phyloP scores from a whole-genome alignment of 257 asterid species.

The Haberlea rhodopensis region DNA sequence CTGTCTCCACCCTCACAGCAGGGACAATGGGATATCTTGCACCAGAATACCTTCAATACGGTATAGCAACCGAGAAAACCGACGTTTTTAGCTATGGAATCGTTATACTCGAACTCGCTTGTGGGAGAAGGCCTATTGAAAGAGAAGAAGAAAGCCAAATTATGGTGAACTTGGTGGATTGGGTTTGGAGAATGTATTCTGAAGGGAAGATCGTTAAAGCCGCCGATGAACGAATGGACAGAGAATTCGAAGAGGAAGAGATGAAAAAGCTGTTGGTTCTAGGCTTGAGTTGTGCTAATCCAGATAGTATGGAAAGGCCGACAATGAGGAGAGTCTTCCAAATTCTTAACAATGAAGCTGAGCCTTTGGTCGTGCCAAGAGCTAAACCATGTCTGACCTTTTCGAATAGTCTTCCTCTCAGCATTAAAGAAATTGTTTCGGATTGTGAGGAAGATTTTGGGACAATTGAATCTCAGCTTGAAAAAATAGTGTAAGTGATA shows the following conservation, averaged over 20 bases:
- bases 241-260: constrained; percentile 50
- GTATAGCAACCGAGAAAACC: constrained; percentile 86
- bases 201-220: constrained; percentile 65
- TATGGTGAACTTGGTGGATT: constrained; percentile 90
- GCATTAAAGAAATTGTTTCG: constrained; percentile 67
- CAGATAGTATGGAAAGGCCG: constrained; percentile 72
- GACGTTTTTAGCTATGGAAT: constrained; percentile 92
- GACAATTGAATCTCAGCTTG: constrained; percentile 35
- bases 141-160: constrained; percentile 51
- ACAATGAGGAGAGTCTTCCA: constrained; percentile 82
- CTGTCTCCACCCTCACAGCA: constrained; percentile 88
- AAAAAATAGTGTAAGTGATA: constrained; percentile 44
- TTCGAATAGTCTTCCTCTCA: constrained; percentile 61
- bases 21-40: constrained; percentile 98
- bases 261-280: constrained; percentile 61
- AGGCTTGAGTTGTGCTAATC: constrained; percentile 88
- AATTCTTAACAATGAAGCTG: constrained; percentile 70
- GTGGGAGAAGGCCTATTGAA: constrained; percentile 93
- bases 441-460: constrained; percentile 44
- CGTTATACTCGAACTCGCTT: constrained; percentile 78
- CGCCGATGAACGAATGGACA: constrained; percentile 55
- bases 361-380: constrained; percentile 59
- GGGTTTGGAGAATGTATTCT: constrained; percentile 80
- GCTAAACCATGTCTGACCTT: constrained; percentile 67
- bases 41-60: constrained; percentile 90